Evolutionary conservation across 2,329 filamentous ascomycete genomes (phyloP), one percentile per base, ranked within the genome.

Genomic region (Hypoxylon sp.): DNA sequence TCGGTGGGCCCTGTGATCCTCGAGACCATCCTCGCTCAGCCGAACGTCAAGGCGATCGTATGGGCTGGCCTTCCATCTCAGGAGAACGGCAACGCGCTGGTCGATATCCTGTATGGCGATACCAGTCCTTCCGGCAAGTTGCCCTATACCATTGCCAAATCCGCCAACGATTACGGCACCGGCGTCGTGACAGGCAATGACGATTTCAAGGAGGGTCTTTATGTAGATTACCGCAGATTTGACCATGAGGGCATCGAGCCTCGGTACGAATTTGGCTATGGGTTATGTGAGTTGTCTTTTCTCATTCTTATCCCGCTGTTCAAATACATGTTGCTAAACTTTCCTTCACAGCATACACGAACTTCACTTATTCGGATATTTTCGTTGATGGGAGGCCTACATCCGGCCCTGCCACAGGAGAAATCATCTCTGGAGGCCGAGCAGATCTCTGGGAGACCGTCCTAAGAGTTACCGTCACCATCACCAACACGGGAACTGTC

Each of bases 61-160:
- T 93, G 90, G 85, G 91, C 90, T 46, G 91, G 90, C 71, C 81
- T 93, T 42, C 91, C 91, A 0, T 91, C 91, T 28, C 88, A 93
- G 73, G 89, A 94, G 78, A 91, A 86, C 70, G 91, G 91, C 9
- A 93, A 93, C 73, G 85, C 90, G 2, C 85, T 93, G 48, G 88
- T 89, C 2, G 91, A 93, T 73, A 82, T 93, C 20, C 83, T 93
- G 6, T 93, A 92, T 76, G 91, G 91, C 51, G 73, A 76, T 4
- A 74, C 76, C 0, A 76, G 73, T 44, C 82, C 82, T 8, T 80
- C 77, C 8, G 82, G 82, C 22, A 83, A 83, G 73, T 75, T 85
- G 48, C 80, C 81, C 0, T 85, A 84, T 74, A 85, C 84, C 1
- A 85, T 86, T 55, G 84, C 80, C 44, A 84, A 84, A 74, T 72